Conservation (phyloP, 2,329 filamentous ascomycete genomes). For the Hirsutella thompsonii region DNA sequence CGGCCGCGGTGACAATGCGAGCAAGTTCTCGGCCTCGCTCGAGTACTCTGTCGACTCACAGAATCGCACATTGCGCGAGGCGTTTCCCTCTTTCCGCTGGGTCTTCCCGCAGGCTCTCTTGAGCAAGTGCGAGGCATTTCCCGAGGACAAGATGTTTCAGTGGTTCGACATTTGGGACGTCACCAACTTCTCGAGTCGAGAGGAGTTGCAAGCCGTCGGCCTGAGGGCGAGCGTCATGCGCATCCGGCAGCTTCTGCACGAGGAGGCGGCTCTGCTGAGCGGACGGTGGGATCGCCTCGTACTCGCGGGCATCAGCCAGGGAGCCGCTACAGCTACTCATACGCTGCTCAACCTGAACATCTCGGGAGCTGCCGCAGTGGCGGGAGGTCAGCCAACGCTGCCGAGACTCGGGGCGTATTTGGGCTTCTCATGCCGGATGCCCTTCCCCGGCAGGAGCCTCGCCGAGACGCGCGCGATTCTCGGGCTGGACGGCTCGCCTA, state of each 20-base stretch:
- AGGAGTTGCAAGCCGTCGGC: conserved; percentile 28
- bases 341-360: conserved; percentile 21
- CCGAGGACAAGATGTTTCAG: conserved; percentile 17
- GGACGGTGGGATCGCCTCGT: conserved; percentile 25
- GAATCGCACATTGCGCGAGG: conserved; percentile 19
- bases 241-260: conserved; percentile 18
- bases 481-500: conserved; percentile 7
- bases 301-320: conserved; percentile 33
- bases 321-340: conserved; percentile 26
- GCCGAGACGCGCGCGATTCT: conserved; percentile 19
- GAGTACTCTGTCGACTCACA: conserved; percentile 16
- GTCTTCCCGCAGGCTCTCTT: conserved; percentile 32
- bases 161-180: conserved; percentile 40
- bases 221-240: conserved; percentile 22
- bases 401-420: conserved; percentile 19
- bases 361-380: conserved; percentile 2
- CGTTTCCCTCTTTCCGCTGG: conserved; percentile 33
- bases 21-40: conserved; percentile 18
- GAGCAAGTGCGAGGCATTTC: conserved; percentile 12
- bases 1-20: conserved; percentile 26
- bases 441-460: conserved; percentile 19
- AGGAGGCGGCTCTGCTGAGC: conserved; percentile 21
- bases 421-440: conserved; percentile 23
- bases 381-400: not conserved
- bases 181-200: conserved; percentile 22